phyloP scores from a whole-genome alignment of 2,329 filamentous ascomycete species.

The Kalaharituber pfeilii region DNA sequence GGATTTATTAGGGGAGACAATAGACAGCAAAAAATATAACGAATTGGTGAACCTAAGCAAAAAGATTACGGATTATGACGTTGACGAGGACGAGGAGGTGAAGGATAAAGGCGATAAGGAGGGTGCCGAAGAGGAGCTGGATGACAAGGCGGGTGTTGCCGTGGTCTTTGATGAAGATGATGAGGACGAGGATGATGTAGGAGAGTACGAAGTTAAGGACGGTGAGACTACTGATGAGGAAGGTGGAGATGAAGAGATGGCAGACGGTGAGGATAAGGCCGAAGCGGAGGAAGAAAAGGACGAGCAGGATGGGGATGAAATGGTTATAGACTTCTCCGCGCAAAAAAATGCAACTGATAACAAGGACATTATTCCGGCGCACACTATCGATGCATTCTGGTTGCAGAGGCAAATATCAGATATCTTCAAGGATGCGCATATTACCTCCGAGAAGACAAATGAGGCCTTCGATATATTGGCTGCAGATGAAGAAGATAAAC shows the following conservation, averaged over 20 bases:
- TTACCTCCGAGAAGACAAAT: constrained; percentile 80
- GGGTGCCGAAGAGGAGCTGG: constrained; percentile 59
- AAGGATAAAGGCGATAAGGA: constrained; percentile 44
- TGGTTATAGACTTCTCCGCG: constrained; percentile 60
- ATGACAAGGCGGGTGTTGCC: constrained; percentile 88
- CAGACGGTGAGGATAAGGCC: constrained; percentile 42
- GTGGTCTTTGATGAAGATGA: constrained; percentile 90
- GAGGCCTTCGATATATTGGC: constrained; percentile 69
- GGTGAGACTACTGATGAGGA: constrained; percentile 63
- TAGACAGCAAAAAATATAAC: constrained; percentile 85
- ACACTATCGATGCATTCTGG: constrained; percentile 96
- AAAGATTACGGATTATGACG: constrained; percentile 96
- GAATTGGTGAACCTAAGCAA: constrained; percentile 91
- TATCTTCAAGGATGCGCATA: constrained; percentile 79
- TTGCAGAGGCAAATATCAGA: constrained; percentile 78
- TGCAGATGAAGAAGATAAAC: constrained; percentile 66
- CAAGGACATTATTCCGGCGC: constrained; percentile 52
- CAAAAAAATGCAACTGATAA: constrained; percentile 34
- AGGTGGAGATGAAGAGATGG: constrained; percentile 39
- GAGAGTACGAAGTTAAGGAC: constrained; percentile 71
- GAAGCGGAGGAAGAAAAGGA: constrained; percentile 37
- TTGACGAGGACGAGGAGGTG: constrained; percentile 86
- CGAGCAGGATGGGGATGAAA: constrained; percentile 47
- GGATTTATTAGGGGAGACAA: constrained; percentile 66
- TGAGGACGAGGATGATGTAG: constrained; percentile 65